Conservation (phyloP, 108 stramenopile genomes). For the Skeletonema grethae region DNA sequence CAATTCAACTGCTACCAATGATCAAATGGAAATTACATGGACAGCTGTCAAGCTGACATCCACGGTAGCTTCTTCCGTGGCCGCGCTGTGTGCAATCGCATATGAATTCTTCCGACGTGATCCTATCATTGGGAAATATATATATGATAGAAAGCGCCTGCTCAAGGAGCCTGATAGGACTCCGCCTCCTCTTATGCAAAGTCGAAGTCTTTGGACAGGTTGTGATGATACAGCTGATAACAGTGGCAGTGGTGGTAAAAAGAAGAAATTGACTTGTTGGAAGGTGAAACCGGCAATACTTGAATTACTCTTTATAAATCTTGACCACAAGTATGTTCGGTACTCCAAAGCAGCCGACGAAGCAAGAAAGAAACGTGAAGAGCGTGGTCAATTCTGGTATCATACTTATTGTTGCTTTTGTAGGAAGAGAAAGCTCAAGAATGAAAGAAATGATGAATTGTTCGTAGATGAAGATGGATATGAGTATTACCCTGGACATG, state of each 20-base stretch:
- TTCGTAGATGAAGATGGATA: constrained; percentile 42
- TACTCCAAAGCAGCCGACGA: constrained; percentile 32
- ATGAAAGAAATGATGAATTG: neutral
- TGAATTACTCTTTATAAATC: constrained; percentile 26
- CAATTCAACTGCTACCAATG: neutral
- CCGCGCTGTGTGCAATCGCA: neutral
- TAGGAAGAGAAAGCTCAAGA: constrained; percentile 1
- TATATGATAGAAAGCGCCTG: constrained; percentile 47
- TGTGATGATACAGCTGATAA: constrained; percentile 9
- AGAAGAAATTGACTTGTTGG: neutral
- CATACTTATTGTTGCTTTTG: constrained; percentile 25
- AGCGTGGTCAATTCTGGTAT: constrained; percentile 13
- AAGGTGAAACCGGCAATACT: constrained; percentile 19
- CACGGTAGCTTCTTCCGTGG: constrained; percentile 15
- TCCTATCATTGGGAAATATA: constrained; percentile 43
- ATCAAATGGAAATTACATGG: constrained; percentile 14
- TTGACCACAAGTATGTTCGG: constrained; percentile 20
- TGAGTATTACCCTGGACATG: constrained; percentile 30
- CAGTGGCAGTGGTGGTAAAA: neutral
- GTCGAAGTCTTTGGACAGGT: constrained; percentile 48
- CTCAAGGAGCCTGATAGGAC: constrained; percentile 38
- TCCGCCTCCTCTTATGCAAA: constrained; percentile 48
- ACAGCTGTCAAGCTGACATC: constrained; percentile 17
- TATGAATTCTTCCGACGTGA: constrained; percentile 40
- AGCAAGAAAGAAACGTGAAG: constrained; percentile 24